These are phyloP conservation scores for Pleurotus salmoneostramineus DNA, from an alignment of 768 basidiomycete genomes.

Conservation along the genomic window DNA sequence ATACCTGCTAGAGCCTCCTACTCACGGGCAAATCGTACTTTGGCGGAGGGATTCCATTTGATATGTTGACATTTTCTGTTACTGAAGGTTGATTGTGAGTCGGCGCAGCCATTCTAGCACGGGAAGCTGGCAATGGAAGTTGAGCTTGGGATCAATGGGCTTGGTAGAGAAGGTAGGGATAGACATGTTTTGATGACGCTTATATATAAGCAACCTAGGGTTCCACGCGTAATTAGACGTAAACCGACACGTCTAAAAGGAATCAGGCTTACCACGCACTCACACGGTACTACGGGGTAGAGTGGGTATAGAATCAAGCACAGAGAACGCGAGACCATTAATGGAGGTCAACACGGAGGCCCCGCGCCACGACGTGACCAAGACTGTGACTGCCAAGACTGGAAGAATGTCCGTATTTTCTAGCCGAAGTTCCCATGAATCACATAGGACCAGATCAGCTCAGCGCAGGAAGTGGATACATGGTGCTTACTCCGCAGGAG, in stretches of 20 bases:
- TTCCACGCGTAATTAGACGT: neutral
- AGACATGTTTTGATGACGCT: too few relatives aligned
- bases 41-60: constrained; percentile 9
- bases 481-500: too few relatives aligned
- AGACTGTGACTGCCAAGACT: too few relatives aligned
- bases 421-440: too few relatives aligned
- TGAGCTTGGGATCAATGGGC: neutral
- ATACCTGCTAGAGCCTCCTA: neutral
- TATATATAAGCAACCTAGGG: too few relatives aligned
- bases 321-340: neutral
- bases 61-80: neutral
- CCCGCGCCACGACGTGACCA: too few relatives aligned
- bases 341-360: too few relatives aligned
- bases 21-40: constrained; percentile 5
- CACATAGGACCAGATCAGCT: too few relatives aligned
- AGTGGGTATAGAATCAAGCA: neutral
- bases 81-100: neutral
- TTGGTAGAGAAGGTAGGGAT: neutral
- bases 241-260: neutral
- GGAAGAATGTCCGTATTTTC: too few relatives aligned
- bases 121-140: neutral
- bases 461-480: too few relatives aligned
- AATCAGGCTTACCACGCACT: neutral
- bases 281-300: neutral
- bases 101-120: neutral